These are phyloP conservation scores for Strobilomyces dryophilus DNA, from an alignment of 768 basidiomycete species.

Conservation along the genomic window DNA sequence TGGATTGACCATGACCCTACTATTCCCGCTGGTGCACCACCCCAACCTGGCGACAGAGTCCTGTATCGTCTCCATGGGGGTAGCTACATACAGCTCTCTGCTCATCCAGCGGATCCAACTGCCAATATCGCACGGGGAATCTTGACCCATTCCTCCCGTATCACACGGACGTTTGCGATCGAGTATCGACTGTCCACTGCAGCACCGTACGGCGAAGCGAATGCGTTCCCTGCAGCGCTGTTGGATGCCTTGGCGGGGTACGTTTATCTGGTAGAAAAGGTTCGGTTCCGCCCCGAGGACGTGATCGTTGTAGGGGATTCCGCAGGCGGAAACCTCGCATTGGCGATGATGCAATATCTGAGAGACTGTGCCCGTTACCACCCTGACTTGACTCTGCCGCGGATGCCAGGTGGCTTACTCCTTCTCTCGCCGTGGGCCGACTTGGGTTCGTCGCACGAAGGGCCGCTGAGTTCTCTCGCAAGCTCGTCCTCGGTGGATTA, in stretches of 20 bases:
- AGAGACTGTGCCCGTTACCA: slow-evolving; percentile 13
- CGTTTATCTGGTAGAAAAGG: slow-evolving; percentile 41
- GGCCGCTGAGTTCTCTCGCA: slow-evolving; percentile 35
- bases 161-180: slow-evolving; percentile 34
- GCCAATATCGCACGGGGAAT: slow-evolving; percentile 21
- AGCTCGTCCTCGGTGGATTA: slow-evolving; percentile 26
- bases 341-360: slow-evolving; percentile 38
- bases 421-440: slow-evolving; percentile 34
- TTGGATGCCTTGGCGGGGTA: slow-evolving; percentile 51
- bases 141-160: slow-evolving; percentile 8
- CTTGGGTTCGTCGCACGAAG: slow-evolving; percentile 18
- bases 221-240: slow-evolving; percentile 51
- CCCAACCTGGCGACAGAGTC: slow-evolving; percentile 31
- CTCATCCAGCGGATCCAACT: slow-evolving; percentile 24
- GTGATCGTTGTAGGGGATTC: slow-evolving; percentile 52
- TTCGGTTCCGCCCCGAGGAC: slow-evolving; percentile 39
- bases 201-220: slow-evolving; percentile 22
- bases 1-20: slow-evolving; percentile 29
- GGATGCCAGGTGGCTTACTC: slow-evolving; percentile 28
- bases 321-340: slow-evolving; percentile 49
- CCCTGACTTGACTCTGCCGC: slow-evolving; percentile 15
- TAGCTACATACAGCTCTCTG: slow-evolving; percentile 23
- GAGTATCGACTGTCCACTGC: slow-evolving; percentile 46
- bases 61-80: slow-evolving; percentile 34
- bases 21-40: slow-evolving; percentile 14